Conservation (phyloP, 2,329 filamentous ascomycete species). For the Penicillium sp. region DNA sequence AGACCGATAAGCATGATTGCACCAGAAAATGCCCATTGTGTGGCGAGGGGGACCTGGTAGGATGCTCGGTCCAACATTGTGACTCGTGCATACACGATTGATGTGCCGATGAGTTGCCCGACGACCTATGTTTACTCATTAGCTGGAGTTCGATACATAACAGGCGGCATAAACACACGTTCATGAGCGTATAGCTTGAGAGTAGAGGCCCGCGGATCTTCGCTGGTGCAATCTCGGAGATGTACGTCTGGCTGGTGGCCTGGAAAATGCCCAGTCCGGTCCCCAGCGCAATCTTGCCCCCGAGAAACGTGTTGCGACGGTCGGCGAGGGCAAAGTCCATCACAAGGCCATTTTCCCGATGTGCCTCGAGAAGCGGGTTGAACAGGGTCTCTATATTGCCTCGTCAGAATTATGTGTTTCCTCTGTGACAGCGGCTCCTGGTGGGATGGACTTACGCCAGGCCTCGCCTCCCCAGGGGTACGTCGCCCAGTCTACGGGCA, state of each 20-base stretch:
- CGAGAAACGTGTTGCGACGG: slow-evolving; percentile 1
- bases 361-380: too few species aligned
- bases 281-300: background rate
- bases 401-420: too few species aligned
- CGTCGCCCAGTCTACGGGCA: too few species aligned
- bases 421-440: too few species aligned
- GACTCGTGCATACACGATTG: slow-evolving; percentile 1
- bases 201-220: background rate
- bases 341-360: too few species aligned
- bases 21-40: slow-evolving; percentile 11
- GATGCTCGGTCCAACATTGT: background rate
- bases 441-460: too few species aligned
- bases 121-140: too few species aligned
- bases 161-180: too few species aligned
- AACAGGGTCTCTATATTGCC: too few species aligned
- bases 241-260: background rate
- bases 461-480: too few species aligned
- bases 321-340: background rate
- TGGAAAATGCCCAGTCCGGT: slow-evolving; percentile 18
- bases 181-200: background rate
- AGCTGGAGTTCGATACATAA: too few species aligned
- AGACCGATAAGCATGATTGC: slow-evolving; percentile 1
- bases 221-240: slow-evolving; percentile 2
- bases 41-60: slow-evolving; percentile 8
- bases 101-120: slow-evolving; percentile 6